These are phyloP conservation scores for Yamadazyma kanchanaburiensis DNA, from an alignment of 1,139 yeast genomes.

Conservation along the genomic window DNA sequence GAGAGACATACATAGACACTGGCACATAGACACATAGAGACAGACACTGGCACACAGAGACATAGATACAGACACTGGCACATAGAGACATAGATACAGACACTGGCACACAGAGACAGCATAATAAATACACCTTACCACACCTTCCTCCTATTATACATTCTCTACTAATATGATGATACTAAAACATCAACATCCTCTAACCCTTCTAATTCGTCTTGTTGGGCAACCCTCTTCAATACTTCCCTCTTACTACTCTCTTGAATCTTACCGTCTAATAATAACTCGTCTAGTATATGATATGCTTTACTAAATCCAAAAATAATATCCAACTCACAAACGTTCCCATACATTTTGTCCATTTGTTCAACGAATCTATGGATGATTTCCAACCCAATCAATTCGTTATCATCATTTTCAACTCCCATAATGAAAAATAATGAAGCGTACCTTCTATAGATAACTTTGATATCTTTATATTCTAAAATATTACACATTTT, in stretches of 20 bases:
- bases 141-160: background rate
- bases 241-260: slow-evolving; percentile 85
- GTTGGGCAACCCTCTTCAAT: slow-evolving; percentile 70
- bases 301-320: slow-evolving; percentile 95
- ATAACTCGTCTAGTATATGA: slow-evolving; percentile 82
- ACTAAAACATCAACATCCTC: slow-evolving; percentile 48
- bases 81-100: no score
- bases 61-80: no score
- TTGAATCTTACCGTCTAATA: slow-evolving; percentile 79
- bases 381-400: slow-evolving; percentile 78
- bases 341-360: slow-evolving; percentile 97
- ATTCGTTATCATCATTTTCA: slow-evolving; percentile 81
- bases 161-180: slow-evolving; percentile 12
- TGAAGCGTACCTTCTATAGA: slow-evolving; percentile 91
- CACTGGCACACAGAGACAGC: no score
- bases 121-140: background rate
- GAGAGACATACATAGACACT: no score
- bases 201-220: slow-evolving; percentile 59
- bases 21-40: no score
- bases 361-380: slow-evolving; percentile 95
- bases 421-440: slow-evolving; percentile 86
- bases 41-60: no score
- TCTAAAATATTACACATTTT: slow-evolving; percentile 97
- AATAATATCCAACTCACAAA: slow-evolving; percentile 88
- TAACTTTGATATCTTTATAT: slow-evolving; percentile 82